Base-by-base conservation (phyloP, 192 early-diverging fungal species). In the Chytriomyces sp. region DNA sequence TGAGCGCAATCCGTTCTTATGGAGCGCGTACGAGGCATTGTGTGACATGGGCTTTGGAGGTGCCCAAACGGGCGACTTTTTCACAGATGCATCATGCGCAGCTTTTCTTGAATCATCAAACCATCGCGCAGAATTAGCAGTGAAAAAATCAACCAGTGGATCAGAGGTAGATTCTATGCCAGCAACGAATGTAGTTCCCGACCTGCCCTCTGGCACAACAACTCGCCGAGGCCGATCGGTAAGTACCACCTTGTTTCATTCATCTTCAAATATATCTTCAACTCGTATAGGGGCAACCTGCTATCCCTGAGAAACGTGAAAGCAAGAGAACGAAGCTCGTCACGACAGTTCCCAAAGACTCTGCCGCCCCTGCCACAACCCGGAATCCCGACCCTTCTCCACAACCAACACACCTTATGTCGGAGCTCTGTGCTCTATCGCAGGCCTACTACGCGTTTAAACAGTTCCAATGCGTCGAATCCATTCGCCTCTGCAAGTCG, bases 1-100 rank as follows among this genome's bases (percentile, higher is more conserved):
- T 26, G 49, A 67, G 52, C 38, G 74, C 40, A 74, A 79, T 75
- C 77, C 83, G 32, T 77, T 78, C 33, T 36, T 76, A 49, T 85
- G 83, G 83, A 69, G 32, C 19, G 81, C 80, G 7, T 82, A 67
- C 41, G 69, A 81, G 61, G 59, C 49, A 4, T 59, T 82, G 38
- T 72, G 74, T 38, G 75, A 81, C 22, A 37, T 82, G 26, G 80
- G 82, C 74, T 40, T 34, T 39, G 30, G 17, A 0, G 55, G 66
- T 41, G 19, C 67, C 25, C 25, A 14, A 17, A 31, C 62, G 41
- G 25, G 52, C 19, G 22, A 36, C 6, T 60, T 54, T 54, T 73
- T 73, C 61, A 52, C 72, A 1, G 36, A 59, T 33, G 17, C 36
- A 36, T 58, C 56, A 26, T 58, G 56, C 31, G 28, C 17, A 58